Base-by-base conservation (phyloP, 2,329 filamentous ascomycete species). In the Aspergillus thermomutatus region DNA sequence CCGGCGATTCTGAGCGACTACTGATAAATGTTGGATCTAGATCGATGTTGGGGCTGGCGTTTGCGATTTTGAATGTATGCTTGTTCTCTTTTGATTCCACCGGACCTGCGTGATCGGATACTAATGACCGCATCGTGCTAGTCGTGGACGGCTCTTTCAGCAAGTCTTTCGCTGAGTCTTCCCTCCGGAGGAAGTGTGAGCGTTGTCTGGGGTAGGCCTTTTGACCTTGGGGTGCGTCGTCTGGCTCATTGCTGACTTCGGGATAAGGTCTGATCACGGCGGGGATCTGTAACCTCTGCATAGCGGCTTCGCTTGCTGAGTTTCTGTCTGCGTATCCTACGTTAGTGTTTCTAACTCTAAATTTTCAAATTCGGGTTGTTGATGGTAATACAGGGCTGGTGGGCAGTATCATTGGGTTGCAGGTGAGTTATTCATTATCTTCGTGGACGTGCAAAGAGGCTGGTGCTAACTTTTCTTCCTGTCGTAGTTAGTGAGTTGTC, bases 341-440 rank as follows among this genome's bases (percentile, higher is more conserved):
- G 70, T 72, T 54, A 64, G 69, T 68, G 41, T 7, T 34, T n/a
- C 2, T 26, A 4, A 19, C 50, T 48, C 14, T 48, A 27, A 4
- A 27, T 2, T 4, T 23, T n/a, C 5, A 0, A 19, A 28, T 7
- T 23, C 19, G 14, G 10, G 9, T 56, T 19, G 50, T 62, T 69
- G 51, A 68, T 56, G 11, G 9, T 45, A 23, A 19, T 11, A n/a
- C 28, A 72, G 70, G 1, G 82, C 83, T 3, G 83, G 82, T 61
- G 86, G 83, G 14, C 82, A 87, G 71, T 90, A 91, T 62, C 86
- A 90, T 68, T 90, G 87, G 88, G 88, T 87, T 2, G 86, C 87
- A 54, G 78, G 72, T 69, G 64, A 65, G 69, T 56, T 49, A 27
- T 26, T 27, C n/a, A 43, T 21, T 19, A 27, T 34, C 3, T 11